Conservation (phyloP, 2,329 filamentous ascomycete genomes). For the Aspergillus vadensis region DNA sequence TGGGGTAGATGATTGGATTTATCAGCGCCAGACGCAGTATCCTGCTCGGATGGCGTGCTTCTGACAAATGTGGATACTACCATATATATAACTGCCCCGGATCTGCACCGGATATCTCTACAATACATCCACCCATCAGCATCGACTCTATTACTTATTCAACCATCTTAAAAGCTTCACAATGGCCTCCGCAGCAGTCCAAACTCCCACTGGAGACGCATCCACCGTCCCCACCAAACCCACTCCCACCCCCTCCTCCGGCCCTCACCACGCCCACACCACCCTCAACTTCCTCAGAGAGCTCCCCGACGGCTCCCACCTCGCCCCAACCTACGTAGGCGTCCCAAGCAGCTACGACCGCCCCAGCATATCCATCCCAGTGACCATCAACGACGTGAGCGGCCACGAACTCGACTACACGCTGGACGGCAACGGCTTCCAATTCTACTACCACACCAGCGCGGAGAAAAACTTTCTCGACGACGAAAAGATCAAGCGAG, state of each 20-base stretch:
- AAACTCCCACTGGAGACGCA: slow-evolving; percentile 18
- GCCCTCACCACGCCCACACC: slow-evolving; percentile 42
- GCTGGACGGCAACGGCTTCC: slow-evolving; percentile 51
- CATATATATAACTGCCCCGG: background rate
- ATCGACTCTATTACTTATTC: background rate
- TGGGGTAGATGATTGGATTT: slow-evolving; percentile 23
- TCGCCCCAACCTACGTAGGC: slow-evolving; percentile 39
- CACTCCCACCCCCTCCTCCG: slow-evolving; percentile 5
- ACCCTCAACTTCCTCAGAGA: slow-evolving; percentile 52
- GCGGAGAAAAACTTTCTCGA: slow-evolving; percentile 44
- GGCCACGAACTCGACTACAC: slow-evolving; percentile 47
- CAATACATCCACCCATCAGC: background rate
- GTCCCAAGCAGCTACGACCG: slow-evolving; percentile 46
- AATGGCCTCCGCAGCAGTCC: slow-evolving; percentile 37
- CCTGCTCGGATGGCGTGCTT: slow-evolving; percentile 35
- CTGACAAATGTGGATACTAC: slow-evolving; percentile 31
- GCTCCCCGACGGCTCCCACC: slow-evolving; percentile 47
- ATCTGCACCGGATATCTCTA: background rate
- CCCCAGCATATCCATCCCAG: slow-evolving; percentile 41
- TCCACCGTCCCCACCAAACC: slow-evolving; percentile 17
- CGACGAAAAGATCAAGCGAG: slow-evolving; percentile 42
- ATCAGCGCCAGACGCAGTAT: slow-evolving; percentile 29
- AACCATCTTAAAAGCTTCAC: background rate
- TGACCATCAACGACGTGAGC: slow-evolving; percentile 47
- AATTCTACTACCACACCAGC: slow-evolving; percentile 45